A percentile compares a stretch with the other conserved stretches of the same genome.
Evolutionary conservation across 2,329 filamentous ascomycete genomes (phyloP).

Genomic region (Zymoseptoria brevis): DNA sequence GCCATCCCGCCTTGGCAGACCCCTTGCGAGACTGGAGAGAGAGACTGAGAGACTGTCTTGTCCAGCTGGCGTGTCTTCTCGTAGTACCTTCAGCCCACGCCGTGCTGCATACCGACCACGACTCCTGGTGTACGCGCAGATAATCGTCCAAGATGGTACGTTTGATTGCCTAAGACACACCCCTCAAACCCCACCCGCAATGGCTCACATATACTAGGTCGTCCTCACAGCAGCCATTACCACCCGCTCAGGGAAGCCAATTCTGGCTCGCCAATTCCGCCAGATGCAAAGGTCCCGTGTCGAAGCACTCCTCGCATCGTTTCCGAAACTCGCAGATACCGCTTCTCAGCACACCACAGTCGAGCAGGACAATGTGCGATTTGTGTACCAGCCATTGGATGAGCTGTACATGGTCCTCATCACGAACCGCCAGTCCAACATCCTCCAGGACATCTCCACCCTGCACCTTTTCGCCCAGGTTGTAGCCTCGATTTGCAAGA

Average conservation of each 20-base stretch:
- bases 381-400: constrained; percentile 97
- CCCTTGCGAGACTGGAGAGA: not conserved
- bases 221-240: constrained; percentile 98
- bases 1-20: not conserved
- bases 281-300: constrained; percentile 96
- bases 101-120: not conserved
- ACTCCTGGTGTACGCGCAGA: not conserved
- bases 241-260: constrained; percentile 94
- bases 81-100: not conserved
- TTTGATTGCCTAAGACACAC: not conserved
- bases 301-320: constrained; percentile 91
- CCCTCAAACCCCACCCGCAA: not conserved
- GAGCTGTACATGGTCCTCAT: constrained; percentile 99
- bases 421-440: constrained; percentile 98
- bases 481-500: constrained; percentile 93
- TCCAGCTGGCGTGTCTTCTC: not conserved
- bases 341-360: constrained; percentile 96
- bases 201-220: constrained; percentile 52
- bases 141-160: constrained; percentile 25
- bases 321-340: constrained; percentile 93
- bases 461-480: constrained; percentile 97
- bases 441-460: constrained; percentile 97
- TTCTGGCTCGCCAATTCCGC: constrained; percentile 93
- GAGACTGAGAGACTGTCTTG: not conserved
- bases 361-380: constrained; percentile 98